Evolutionary conservation across 306 rosid genomes (phyloP).

Genomic region (Prunus fruticosa): DNA sequence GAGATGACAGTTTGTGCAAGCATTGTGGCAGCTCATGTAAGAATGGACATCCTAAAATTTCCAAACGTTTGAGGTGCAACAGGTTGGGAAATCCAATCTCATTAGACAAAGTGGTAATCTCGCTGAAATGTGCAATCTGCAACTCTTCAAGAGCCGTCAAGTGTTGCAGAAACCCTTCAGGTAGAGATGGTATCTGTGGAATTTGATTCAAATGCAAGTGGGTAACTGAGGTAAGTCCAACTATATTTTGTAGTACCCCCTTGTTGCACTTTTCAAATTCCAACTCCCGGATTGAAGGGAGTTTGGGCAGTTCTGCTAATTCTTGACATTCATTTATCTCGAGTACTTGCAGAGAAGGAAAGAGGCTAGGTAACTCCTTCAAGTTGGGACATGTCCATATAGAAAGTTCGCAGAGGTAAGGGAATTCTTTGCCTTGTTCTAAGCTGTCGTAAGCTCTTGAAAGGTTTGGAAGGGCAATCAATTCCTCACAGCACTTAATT

Average conservation of each 20-base stretch:
- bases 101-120: slow-evolving; percentile 24
- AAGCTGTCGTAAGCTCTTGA: neutral
- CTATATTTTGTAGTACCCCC: slow-evolving; percentile 5
- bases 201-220: slow-evolving; percentile 30
- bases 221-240: slow-evolving; percentile 19
- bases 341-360: slow-evolving; percentile 24
- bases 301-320: slow-evolving; percentile 19
- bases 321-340: slow-evolving; percentile 31
- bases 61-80: slow-evolving; percentile 23
- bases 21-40: slow-evolving; percentile 23
- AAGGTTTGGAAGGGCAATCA: slow-evolving; percentile 23
- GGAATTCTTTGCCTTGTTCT: slow-evolving; percentile 17
- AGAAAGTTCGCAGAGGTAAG: slow-evolving; percentile 28
- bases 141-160: slow-evolving; percentile 29
- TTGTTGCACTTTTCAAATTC: slow-evolving; percentile 20
- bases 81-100: slow-evolving; percentile 28
- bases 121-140: slow-evolving; percentile 17
- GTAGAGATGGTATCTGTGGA: slow-evolving; percentile 10
- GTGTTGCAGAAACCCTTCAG: slow-evolving; percentile 17
- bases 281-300: slow-evolving; percentile 26
- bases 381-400: slow-evolving; percentile 28
- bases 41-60: slow-evolving; percentile 29
- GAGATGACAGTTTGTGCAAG: slow-evolving; percentile 14
- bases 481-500: slow-evolving; percentile 22
- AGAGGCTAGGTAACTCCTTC: slow-evolving; percentile 19